Base-by-base conservation (phyloP, 768 basidiomycete genomes). In the Sarcomyxa edulis region DNA sequence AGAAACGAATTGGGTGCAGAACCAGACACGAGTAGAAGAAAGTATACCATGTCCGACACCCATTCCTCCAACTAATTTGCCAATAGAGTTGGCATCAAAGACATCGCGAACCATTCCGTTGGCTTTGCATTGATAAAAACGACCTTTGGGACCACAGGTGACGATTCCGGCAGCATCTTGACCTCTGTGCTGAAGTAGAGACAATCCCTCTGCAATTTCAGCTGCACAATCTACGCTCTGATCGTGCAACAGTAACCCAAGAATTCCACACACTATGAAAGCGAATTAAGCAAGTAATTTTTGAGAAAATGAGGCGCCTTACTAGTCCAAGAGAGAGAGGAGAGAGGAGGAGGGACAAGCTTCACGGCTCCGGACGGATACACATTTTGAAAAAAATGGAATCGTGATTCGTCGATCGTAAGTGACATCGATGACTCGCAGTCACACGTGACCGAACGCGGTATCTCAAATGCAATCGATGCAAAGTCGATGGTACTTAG, bases 21-120 rank as follows among this genome's bases (percentile, higher is more conserved):
- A 26, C 18, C 29, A 18, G 35, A 47, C 24, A 37, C 35, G 39
- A 10, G 6, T 12, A 21, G 3, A 7, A n/a, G 20, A 18, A 34
- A 12, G 52, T 74, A 47, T 50, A 95, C 95, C 94, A 60, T 99
- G 96, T 1, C 96, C 96, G 37, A 99, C 79, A 39, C 96, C 96
- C 96, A 99, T 99, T 31, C 86, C 81, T 5, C 96, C 96, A 45
- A 86, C 71, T 44, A 99, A 63, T 44, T 78, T 80, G 28, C 77
- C 71, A 40, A 98, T 66, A 3, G 85, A 76, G 51, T 72, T 76
- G 24, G 75, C 69, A 58, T 98, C 94, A 60, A 98, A 92, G 44
- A 98, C 84, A 55, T 99, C 96, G 36, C 94, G 75, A 50, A 99
- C 95, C 96, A 99, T 98, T 30, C 96, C 96, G 55, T 98, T 99